phyloP scores from a whole-genome alignment of 768 basidiomycete genomes.

The Lyophyllum decastes region DNA sequence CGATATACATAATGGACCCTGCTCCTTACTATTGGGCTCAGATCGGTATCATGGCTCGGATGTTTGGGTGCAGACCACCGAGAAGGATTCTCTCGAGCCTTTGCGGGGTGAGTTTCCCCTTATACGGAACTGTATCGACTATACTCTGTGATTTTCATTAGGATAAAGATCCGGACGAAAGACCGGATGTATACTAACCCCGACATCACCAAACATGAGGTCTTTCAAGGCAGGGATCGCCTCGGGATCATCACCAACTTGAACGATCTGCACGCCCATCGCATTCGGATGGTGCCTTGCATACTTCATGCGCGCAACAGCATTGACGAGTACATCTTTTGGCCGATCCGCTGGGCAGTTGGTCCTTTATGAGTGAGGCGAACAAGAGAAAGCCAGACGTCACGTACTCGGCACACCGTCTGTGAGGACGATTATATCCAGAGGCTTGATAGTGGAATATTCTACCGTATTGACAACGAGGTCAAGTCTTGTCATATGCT shows the following conservation, averaged over 20 bases:
- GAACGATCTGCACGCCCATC: slow-evolving; percentile 33
- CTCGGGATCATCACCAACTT: slow-evolving; percentile 28
- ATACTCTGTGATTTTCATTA: slow-evolving; percentile 23
- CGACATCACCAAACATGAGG: slow-evolving; percentile 27
- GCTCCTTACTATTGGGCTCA: background rate
- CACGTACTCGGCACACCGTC: slow-evolving; percentile 32
- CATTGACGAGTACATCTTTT: slow-evolving; percentile 20
- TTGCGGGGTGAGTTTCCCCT: slow-evolving; percentile 26
- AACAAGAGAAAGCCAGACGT: background rate
- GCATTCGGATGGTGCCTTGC: slow-evolving; percentile 32
- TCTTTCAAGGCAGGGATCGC: slow-evolving; percentile 20
- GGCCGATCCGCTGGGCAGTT: slow-evolving; percentile 18
- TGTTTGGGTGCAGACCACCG: slow-evolving; percentile 32
- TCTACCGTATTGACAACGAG: slow-evolving; percentile 6
- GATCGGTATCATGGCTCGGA: slow-evolving; percentile 23
- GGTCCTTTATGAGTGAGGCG: background rate
- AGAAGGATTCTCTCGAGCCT: slow-evolving; percentile 32
- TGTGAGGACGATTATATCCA: slow-evolving; percentile 35
- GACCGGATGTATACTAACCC: slow-evolving; percentile 15
- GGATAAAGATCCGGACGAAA: background rate
- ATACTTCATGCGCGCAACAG: slow-evolving; percentile 22
- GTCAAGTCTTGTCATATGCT: slow-evolving; percentile 24
- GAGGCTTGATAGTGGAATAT: slow-evolving; percentile 26
- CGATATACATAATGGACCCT: background rate
- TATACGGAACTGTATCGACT: slow-evolving; percentile 31